These are phyloP conservation scores for Pseudofabraea citricarpa DNA, from an alignment of 2,329 filamentous ascomycete genomes.

Conservation along the genomic window DNA sequence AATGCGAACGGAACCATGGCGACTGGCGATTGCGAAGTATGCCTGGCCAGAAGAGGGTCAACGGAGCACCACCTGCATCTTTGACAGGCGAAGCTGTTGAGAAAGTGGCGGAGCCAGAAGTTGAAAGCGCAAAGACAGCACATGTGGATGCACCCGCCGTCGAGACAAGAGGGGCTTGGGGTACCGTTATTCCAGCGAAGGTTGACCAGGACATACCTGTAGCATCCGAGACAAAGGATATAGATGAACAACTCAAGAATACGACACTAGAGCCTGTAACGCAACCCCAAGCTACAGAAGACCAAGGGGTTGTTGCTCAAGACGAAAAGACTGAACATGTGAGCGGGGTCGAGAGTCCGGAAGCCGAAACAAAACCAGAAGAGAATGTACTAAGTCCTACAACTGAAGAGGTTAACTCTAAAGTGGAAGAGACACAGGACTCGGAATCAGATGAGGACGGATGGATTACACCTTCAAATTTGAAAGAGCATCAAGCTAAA, in stretches of 20 bases:
- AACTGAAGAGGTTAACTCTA: background rate
- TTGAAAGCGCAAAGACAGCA: constrained; percentile 5
- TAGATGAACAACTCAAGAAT: constrained; percentile 16
- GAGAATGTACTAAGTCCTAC: background rate
- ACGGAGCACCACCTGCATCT: constrained; percentile 50
- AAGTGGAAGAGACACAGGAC: background rate
- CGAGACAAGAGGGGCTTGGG: constrained; percentile 22
- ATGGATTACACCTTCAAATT: constrained; percentile 93
- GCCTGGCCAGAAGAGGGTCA: constrained; percentile 74
- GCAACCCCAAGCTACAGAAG: constrained; percentile 3
- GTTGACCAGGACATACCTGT: too few species aligned
- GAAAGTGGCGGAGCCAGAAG: constrained; percentile 5
- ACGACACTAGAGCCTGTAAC: too few species aligned
- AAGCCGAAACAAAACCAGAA: background rate
- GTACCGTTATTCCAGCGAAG: constrained; percentile 13
- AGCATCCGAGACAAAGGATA: constrained; percentile 21
- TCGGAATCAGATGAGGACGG: constrained; percentile 37
- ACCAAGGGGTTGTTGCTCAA: background rate
- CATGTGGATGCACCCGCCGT: constrained; percentile 4
- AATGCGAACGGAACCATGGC: constrained; percentile 84
- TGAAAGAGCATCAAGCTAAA: constrained; percentile 75
- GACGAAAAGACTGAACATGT: too few species aligned
- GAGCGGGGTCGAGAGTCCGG: background rate
- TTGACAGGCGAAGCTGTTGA: constrained; percentile 26
- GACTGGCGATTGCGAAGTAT: constrained; percentile 77